Base-by-base conservation (phyloP, 176 grass and related monocot species). In the Chloris gayana region DNA sequence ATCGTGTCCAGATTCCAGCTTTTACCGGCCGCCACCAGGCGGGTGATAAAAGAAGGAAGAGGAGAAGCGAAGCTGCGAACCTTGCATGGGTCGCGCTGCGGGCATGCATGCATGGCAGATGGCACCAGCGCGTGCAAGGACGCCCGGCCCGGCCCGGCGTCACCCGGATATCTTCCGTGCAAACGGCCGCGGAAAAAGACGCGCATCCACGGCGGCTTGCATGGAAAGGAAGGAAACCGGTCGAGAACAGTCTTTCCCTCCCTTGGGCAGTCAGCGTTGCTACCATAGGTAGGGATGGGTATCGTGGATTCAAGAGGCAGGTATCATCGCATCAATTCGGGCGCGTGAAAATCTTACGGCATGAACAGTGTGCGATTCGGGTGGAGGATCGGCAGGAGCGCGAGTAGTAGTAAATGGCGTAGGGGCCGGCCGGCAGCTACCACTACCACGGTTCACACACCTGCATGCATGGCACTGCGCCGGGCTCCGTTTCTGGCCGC, bases 91-190 rank as follows among this genome's bases (percentile, higher is more conserved):
- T 31, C 35, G 54, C 42, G 22, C 1, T 53, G 2, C 7, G 35
- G 35, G 73, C 41, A n/a, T n/a, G 56, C 56, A 25, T 76, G 73
- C 54, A 29, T 21, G 75, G 53, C 85, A 41, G 50, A 22, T 22
- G 4, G 25, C 26, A 6, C 82, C 19, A 49, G 46, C 41, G 41
- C 41, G 7, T 37, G 32, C 22, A 25, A 44, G 41, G 10, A 44
- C 9, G 41, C 11, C 41, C n/a, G n/a, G n/a, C n/a, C n/a, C n/a
- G n/a, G 41, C 1, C 51, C 13, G 34, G 81, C 62, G 64, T 25
- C 75, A 22, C n/a, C 54, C 39, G 27, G 46, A 64, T n/a, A 21
- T 72, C 79, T 82, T 29, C 70, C 26, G 73, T 57, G 85, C 79
- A 32, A 54, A 60, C 9, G 24, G 38, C 53, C 1, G 42, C 17